phyloP scores from a whole-genome alignment of 805 yeast species.

The Pichia deserticola region DNA sequence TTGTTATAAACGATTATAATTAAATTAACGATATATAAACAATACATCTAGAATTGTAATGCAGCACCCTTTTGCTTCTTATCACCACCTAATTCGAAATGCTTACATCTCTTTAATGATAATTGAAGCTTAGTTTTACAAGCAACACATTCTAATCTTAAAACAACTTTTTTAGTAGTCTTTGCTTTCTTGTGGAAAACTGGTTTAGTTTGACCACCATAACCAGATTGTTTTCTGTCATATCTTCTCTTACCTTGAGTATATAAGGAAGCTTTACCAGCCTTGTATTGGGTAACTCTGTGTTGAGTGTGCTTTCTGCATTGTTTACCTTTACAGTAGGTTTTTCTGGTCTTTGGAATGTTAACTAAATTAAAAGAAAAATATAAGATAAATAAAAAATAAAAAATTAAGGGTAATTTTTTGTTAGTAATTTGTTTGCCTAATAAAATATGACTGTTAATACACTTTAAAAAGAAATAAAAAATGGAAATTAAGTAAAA shows the following conservation, averaged over 20 bases:
- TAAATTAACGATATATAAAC: background rate
- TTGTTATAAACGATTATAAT: no score
- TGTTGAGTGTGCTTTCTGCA: constrained; percentile 99
- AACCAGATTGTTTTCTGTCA: constrained; percentile 99
- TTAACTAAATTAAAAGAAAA: constrained; percentile 53
- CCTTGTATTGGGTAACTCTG: constrained; percentile 99
- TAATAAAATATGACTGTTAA: no score
- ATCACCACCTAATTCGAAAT: constrained; percentile 99
- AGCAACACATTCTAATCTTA: constrained; percentile 96
- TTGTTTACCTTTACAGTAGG: constrained; percentile 99
- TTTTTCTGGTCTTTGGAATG: constrained; percentile 99
- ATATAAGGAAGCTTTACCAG: constrained; percentile 98
- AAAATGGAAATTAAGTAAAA: no score
- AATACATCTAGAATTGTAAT: constrained; percentile 79
- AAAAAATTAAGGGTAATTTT: constrained; percentile 9
- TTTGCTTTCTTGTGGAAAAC: constrained; percentile 99
- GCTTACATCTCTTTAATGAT: constrained; percentile 99
- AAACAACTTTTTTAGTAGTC: constrained; percentile 99
- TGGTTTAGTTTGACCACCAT: constrained; percentile 99
- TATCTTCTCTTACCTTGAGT: constrained; percentile 99
- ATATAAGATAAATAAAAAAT: background rate
- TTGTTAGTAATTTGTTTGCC: background rate
- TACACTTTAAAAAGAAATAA: no score
- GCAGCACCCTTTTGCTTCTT: constrained; percentile 99
- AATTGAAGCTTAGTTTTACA: constrained; percentile 99